Conservation (phyloP, 2,329 filamentous ascomycete species). For the Ophiostoma perfectum region DNA sequence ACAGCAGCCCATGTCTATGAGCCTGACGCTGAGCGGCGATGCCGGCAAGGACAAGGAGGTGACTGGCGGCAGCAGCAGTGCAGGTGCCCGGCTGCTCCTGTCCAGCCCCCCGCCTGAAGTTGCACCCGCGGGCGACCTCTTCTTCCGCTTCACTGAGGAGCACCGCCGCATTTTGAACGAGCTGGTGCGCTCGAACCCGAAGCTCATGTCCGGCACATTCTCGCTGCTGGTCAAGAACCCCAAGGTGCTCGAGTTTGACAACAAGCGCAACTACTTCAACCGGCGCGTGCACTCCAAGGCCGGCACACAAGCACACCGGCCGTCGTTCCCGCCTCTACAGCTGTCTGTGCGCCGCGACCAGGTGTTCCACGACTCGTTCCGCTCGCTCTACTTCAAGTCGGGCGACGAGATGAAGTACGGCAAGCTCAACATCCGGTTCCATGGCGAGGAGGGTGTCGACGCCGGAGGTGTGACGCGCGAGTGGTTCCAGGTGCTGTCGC, state of each 20-base stretch:
- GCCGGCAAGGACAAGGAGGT: conserved; percentile 10
- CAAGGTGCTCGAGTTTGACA: conserved; percentile 97
- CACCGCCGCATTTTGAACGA: conserved; percentile 97
- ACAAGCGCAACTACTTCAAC: conserved; percentile 98
- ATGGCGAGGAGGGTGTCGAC: conserved; percentile 95
- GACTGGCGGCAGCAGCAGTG: conserved; percentile 27
- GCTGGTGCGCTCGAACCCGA: conserved; percentile 91
- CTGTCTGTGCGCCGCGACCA: conserved; percentile 87
- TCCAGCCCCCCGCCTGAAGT: conserved; percentile 70
- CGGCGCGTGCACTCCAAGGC: conserved; percentile 74
- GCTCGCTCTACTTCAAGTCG: conserved; percentile 93
- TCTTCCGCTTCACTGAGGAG: conserved; percentile 96
- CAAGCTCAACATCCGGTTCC: conserved; percentile 95
- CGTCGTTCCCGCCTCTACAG: conserved; percentile 67
- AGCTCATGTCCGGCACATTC: conserved; percentile 97
- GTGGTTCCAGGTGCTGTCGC: conserved; percentile 96
- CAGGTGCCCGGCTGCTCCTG: conserved; percentile 46
- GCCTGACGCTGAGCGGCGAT: conserved; percentile 19
- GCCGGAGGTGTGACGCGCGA: conserved; percentile 95
- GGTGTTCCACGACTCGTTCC: conserved; percentile 97
- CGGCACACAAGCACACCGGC: conserved; percentile 51
- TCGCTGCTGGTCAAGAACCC: conserved; percentile 95
- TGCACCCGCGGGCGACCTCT: conserved; percentile 51
- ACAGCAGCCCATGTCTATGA: conserved; percentile 20
- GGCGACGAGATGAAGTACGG: conserved; percentile 98